phyloP scores from a whole-genome alignment of 129 eudicot genomes.

The Arctium lappa region DNA sequence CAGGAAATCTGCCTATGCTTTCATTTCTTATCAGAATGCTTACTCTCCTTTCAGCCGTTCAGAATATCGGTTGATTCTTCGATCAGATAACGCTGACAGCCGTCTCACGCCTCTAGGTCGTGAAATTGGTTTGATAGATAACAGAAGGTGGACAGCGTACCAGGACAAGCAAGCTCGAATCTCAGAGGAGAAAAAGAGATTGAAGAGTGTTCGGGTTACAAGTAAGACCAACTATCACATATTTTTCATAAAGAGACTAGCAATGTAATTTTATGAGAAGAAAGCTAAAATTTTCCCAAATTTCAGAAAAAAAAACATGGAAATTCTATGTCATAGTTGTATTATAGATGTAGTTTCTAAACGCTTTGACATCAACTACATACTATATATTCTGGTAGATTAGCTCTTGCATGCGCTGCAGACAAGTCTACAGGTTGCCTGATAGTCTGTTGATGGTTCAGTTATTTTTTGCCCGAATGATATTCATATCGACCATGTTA shows the following conservation, averaged over 20 bases:
- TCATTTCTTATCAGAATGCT: background rate
- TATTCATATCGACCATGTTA: background rate
- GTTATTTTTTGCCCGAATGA: background rate
- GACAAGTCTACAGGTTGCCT: background rate
- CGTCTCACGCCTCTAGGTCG: conserved; percentile 91
- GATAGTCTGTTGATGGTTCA: background rate
- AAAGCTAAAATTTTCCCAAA: background rate
- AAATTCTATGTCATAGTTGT: background rate
- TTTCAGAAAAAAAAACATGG: background rate
- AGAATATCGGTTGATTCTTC: conserved; percentile 79
- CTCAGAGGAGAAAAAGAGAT: conserved; percentile 72
- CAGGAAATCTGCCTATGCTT: background rate
- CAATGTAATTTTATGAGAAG: background rate
- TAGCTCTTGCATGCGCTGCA: background rate
- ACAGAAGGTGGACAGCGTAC: conserved; percentile 67
- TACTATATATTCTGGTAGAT: background rate
- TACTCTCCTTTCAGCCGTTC: conserved; percentile 63
- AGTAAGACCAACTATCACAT: conserved; percentile 36
- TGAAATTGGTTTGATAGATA: conserved; percentile 90
- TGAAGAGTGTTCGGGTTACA: conserved; percentile 61
- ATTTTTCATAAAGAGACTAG: background rate
- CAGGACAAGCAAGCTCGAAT: conserved; percentile 83
- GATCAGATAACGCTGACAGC: conserved; percentile 94
- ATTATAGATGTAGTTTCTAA: background rate
- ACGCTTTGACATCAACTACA: background rate